Conservation (phyloP, 495 filamentous ascomycete species). For the Penicillium macrosclerotiorum region DNA sequence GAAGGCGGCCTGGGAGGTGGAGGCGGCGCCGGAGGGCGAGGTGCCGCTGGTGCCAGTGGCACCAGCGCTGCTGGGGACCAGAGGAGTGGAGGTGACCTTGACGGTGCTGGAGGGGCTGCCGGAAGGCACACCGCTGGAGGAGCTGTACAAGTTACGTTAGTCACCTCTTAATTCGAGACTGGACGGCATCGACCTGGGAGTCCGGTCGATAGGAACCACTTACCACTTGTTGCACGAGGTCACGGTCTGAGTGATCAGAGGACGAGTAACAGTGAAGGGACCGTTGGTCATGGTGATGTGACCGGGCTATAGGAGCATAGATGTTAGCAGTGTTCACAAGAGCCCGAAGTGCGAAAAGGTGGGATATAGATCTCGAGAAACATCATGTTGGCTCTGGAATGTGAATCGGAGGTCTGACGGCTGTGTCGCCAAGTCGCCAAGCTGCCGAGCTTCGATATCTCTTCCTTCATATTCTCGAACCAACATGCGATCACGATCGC, state of each 20-base stretch:
- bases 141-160: slow-evolving; percentile 14
- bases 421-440: no score
- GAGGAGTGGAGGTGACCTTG: slow-evolving; percentile 51
- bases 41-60: slow-evolving; percentile 10
- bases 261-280: slow-evolving; percentile 65
- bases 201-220: no score
- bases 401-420: no score
- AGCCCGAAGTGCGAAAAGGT: not conserved
- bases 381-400: no score
- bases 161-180: no score
- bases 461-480: no score
- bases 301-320: slow-evolving; percentile 55
- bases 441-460: no score
- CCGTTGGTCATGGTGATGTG: slow-evolving; percentile 71
- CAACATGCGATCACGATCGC: no score
- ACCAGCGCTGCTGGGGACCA: slow-evolving; percentile 40
- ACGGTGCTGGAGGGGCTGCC: slow-evolving; percentile 40
- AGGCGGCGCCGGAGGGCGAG: slow-evolving; percentile 38
- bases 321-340: slow-evolving; percentile 12
- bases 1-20: slow-evolving; percentile 48
- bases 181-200: no score
- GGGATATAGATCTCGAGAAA: slow-evolving; percentile 9
- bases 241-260: slow-evolving; percentile 59
- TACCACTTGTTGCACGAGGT: slow-evolving; percentile 69
- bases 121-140: no score